These are phyloP conservation scores for Clitocybe nebularis DNA, from an alignment of 1,284 basidiomycete species.

Conservation along the genomic window DNA sequence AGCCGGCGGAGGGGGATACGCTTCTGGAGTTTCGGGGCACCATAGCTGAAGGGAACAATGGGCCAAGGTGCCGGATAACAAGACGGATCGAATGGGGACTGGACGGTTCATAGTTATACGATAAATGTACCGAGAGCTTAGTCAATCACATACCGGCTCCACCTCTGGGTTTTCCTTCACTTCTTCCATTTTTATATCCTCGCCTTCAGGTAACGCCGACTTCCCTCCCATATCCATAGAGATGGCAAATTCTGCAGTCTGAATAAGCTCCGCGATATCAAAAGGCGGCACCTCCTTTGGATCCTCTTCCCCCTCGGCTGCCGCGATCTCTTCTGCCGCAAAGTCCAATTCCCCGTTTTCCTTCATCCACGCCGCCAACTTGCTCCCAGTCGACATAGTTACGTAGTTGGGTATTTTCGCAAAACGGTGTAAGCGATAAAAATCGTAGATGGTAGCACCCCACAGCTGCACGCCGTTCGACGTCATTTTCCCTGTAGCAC, in stretches of 20 bases:
- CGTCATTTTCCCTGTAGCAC: slow-evolving; percentile 24
- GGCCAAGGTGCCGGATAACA: slow-evolving; percentile 35
- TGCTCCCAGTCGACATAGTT: slow-evolving; percentile 33
- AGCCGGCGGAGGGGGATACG: slow-evolving; percentile 29
- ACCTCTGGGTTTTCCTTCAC: not conserved
- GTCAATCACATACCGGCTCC: not conserved
- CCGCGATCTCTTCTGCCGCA: slow-evolving; percentile 29
- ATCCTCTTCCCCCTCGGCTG: slow-evolving; percentile 33
- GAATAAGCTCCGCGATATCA: slow-evolving; percentile 25
- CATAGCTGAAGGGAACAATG: slow-evolving; percentile 22
- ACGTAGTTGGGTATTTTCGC: slow-evolving; percentile 13
- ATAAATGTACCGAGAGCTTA: slow-evolving; percentile 8
- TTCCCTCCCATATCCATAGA: not conserved
- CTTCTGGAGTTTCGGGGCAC: slow-evolving; percentile 23
- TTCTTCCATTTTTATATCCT: slow-evolving; percentile 3
- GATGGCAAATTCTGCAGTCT: slow-evolving; percentile 16
- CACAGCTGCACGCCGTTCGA: slow-evolving; percentile 34
- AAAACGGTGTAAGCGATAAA: slow-evolving; percentile 29
- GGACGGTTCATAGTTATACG: slow-evolving; percentile 8
- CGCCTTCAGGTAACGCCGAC: slow-evolving; percentile 2
- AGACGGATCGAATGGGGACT: slow-evolving; percentile 22
- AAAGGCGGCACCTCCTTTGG: slow-evolving; percentile 28
- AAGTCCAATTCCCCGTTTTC: slow-evolving; percentile 28
- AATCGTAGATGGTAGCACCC: slow-evolving; percentile 42
- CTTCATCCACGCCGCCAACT: slow-evolving; percentile 30